A percentile compares a stretch with the other conserved stretches of the same genome.
phyloP scores from a whole-genome alignment of 495 filamentous ascomycete species.

The Penicillium crystallinum region DNA sequence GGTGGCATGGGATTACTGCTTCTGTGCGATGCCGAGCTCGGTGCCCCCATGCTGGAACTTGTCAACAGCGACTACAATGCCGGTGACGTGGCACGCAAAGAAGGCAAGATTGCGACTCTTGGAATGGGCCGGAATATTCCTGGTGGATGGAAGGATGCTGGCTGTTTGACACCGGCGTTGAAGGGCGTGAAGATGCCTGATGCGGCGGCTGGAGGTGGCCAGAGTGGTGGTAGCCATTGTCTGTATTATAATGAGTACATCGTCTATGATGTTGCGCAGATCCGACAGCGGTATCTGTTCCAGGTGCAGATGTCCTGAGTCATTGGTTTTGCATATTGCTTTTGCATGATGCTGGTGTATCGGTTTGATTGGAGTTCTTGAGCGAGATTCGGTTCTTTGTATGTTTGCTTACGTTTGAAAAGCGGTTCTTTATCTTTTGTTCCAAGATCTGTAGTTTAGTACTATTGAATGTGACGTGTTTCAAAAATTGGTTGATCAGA shows the following conservation, averaged over 20 bases:
- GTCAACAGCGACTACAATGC: slow-evolving; percentile 51
- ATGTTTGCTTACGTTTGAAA: no score
- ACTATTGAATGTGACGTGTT: no score
- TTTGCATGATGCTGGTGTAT: not conserved
- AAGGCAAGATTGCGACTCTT: slow-evolving; percentile 59
- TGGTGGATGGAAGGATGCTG: slow-evolving; percentile 69
- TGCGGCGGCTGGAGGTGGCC: not conserved
- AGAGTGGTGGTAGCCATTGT: not conserved
- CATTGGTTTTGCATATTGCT: not conserved
- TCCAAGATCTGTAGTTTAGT: no score
- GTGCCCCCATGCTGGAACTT: slow-evolving; percentile 61
- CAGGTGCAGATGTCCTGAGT: slow-evolving; percentile 42
- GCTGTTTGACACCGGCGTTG: slow-evolving; percentile 54
- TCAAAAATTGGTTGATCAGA: no score
- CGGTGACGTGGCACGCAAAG: slow-evolving; percentile 52
- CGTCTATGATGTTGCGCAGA: slow-evolving; percentile 71
- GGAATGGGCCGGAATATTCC: slow-evolving; percentile 61
- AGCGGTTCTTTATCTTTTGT: no score
- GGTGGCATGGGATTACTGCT: slow-evolving; percentile 59
- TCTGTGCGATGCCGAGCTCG: slow-evolving; percentile 76
- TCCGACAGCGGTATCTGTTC: slow-evolving; percentile 73
- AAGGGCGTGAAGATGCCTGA: slow-evolving; percentile 60
- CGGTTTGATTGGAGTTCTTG: not conserved
- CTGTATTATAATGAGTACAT: slow-evolving; percentile 58
- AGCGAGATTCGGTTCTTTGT: not conserved